These are phyloP conservation scores for Tricholoma sp. DNA, from an alignment of 768 basidiomycete genomes.

Conservation along the genomic window DNA sequence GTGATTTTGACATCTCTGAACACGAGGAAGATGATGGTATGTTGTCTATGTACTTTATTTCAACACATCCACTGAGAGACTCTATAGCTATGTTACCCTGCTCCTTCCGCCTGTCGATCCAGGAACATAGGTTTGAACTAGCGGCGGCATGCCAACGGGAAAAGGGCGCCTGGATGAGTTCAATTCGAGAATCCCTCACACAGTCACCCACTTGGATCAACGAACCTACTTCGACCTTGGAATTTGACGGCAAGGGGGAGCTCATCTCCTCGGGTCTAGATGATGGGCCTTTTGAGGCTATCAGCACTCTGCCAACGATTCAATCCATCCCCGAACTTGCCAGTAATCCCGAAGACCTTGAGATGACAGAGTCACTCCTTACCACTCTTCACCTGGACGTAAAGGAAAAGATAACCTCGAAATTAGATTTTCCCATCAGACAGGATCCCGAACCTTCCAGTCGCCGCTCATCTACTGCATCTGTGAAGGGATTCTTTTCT, in stretches of 20 bases:
- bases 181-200: constrained; percentile 50
- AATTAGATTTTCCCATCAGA: constrained; percentile 19
- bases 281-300: constrained; percentile 36
- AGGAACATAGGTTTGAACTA: constrained; percentile 76
- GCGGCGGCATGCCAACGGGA: constrained; percentile 81
- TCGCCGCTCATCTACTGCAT: constrained; percentile 60
- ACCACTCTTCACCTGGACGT: constrained; percentile 24
- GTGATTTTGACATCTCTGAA: constrained; percentile 66
- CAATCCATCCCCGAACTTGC: constrained; percentile 50
- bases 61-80: constrained; percentile 2
- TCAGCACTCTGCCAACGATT: constrained; percentile 45
- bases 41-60: constrained; percentile 22
- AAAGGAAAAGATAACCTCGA: constrained; percentile 23
- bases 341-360: constrained; percentile 25
- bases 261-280: constrained; percentile 30
- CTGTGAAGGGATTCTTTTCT: constrained; percentile 56
- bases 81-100: constrained; percentile 71
- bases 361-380: constrained; percentile 31
- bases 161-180: constrained; percentile 81
- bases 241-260: constrained; percentile 39
- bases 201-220: constrained; percentile 45
- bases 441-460: constrained; percentile 31
- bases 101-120: constrained; percentile 68
- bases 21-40: constrained; percentile 69
- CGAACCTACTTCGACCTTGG: constrained; percentile 63